These are phyloP conservation scores for Sarocladium strictum DNA, from an alignment of 2,329 filamentous ascomycete species.

Conservation along the genomic window DNA sequence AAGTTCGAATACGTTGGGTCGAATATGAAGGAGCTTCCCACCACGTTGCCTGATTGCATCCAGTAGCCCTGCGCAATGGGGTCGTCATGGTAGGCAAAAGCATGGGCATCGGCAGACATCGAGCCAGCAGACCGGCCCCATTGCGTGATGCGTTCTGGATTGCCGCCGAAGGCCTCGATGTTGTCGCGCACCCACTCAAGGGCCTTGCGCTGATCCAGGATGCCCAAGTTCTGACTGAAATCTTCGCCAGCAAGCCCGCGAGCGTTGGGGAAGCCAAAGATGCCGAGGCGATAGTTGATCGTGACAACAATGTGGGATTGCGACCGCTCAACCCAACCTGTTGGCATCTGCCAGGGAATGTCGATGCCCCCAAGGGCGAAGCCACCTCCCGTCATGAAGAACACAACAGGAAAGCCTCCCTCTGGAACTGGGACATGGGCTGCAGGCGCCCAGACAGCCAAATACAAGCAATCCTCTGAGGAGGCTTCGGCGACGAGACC, in stretches of 20 bases:
- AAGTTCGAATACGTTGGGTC: conserved; percentile 26
- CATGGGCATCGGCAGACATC: conserved; percentile 32
- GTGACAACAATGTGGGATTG: conserved; percentile 22
- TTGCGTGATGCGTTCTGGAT: conserved; percentile 18
- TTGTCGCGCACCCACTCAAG: conserved; percentile 16
- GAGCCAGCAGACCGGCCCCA: conserved; percentile 26
- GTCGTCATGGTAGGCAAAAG: conserved; percentile 38
- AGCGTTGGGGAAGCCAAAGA: conserved; percentile 15
- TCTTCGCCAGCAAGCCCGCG: conserved; percentile 11
- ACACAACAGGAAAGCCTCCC: conserved; percentile 33
- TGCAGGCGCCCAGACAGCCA: conserved; percentile 37
- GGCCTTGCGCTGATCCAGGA: conserved; percentile 14
- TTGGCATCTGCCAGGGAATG: conserved; percentile 39
- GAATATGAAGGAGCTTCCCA: conserved; percentile 19
- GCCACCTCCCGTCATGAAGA: conserved; percentile 42
- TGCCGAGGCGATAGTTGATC: conserved; percentile 15
- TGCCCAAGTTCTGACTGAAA: conserved; percentile 13
- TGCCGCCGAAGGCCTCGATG: conserved; percentile 12
- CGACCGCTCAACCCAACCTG: conserved; percentile 34
- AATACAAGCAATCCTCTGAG: conserved; percentile 35
- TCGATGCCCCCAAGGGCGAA: conserved; percentile 37
- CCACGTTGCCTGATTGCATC: conserved; percentile 33
- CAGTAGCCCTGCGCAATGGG: conserved; percentile 37
- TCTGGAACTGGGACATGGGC: conserved; percentile 16
- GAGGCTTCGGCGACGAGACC: conserved; percentile 17